Percentiles rank a stretch among this genome's conserved stretches.
Evolutionary conservation across 2,329 filamentous ascomycete genomes (phyloP).

Genomic region (Neofusicoccum parvum): DNA sequence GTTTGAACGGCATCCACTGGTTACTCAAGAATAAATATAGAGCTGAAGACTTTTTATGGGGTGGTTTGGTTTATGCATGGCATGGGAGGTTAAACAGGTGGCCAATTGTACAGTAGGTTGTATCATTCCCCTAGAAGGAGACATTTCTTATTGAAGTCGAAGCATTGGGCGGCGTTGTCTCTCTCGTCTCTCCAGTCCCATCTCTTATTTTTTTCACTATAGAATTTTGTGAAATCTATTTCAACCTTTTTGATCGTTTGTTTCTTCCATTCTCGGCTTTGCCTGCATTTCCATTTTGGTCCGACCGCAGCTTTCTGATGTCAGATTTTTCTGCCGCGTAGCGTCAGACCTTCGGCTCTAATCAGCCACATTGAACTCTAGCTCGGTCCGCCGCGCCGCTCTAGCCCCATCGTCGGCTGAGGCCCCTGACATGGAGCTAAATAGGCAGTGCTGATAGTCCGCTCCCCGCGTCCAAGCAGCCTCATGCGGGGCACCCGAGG

Average conservation of each 20-base stretch:
- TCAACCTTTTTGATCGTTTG: too few relatives aligned
- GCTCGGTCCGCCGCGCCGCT: not conserved
- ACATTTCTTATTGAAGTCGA: not conserved
- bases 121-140: conserved; percentile 11
- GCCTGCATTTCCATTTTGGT: not conserved
- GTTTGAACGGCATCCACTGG: conserved; percentile 62
- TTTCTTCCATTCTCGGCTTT: not conserved
- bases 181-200: not conserved
- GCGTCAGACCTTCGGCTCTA: not conserved
- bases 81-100: not conserved
- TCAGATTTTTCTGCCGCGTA: not conserved
- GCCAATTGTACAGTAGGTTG: conserved; percentile 14
- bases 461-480: not conserved
- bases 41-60: not conserved
- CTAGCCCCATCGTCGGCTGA: not conserved
- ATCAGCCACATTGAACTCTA: not conserved
- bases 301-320: not conserved
- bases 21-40: conserved; percentile 22
- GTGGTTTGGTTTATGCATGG: not conserved
- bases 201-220: not conserved
- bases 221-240: not conserved
- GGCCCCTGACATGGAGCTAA: not conserved
- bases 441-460: not conserved
- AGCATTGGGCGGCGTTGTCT: conserved; percentile 13
- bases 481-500: conserved; percentile 10